A percentile compares a stretch with the other conserved stretches of the same genome.
phyloP scores from a whole-genome alignment of 768 basidiomycete species.

The Tylopilus sp. region DNA sequence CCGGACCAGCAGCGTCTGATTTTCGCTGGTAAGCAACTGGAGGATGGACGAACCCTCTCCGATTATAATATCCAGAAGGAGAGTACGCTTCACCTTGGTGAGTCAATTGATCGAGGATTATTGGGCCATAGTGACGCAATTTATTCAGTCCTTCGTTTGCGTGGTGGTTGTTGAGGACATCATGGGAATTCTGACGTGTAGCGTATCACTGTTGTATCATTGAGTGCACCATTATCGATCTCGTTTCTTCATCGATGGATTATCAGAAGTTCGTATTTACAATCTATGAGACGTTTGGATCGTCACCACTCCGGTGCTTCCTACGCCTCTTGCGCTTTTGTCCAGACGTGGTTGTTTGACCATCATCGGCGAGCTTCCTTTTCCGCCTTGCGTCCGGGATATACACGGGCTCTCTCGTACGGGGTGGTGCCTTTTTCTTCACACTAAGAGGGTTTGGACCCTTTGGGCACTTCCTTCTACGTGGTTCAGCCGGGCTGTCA shows the following conservation, averaged over 20 bases:
- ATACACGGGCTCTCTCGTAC: too few species aligned
- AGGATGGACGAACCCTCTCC: slow-evolving; percentile 73
- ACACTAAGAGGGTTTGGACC: slow-evolving; percentile 91
- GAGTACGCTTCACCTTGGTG: slow-evolving; percentile 60
- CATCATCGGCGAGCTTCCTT: slow-evolving; percentile 11
- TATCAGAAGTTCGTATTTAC: too few species aligned
- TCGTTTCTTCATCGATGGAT: too few species aligned
- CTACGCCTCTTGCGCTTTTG: slow-evolving; percentile 27
- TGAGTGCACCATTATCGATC: background rate
- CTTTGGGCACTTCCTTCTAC: slow-evolving; percentile 68
- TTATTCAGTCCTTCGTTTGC: slow-evolving; percentile 62
- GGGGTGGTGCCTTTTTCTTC: slow-evolving; percentile 74
- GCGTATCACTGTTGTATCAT: slow-evolving; percentile 5
- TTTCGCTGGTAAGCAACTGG: slow-evolving; percentile 76
- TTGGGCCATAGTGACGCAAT: background rate
- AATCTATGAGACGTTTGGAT: too few species aligned
- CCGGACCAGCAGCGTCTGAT: slow-evolving; percentile 79
- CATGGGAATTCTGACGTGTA: background rate
- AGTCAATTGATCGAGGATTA: slow-evolving; percentile 1
- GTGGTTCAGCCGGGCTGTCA: slow-evolving; percentile 36
- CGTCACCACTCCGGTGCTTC: background rate
- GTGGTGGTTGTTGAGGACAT: slow-evolving; percentile 60
- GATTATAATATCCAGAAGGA: slow-evolving; percentile 80
- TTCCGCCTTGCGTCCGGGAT: slow-evolving; percentile 11
- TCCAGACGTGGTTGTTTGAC: accelerated